Evolutionary conservation across 257 asterid species (phyloP).

Genomic region (Dorcoceras hygrometricum): DNA sequence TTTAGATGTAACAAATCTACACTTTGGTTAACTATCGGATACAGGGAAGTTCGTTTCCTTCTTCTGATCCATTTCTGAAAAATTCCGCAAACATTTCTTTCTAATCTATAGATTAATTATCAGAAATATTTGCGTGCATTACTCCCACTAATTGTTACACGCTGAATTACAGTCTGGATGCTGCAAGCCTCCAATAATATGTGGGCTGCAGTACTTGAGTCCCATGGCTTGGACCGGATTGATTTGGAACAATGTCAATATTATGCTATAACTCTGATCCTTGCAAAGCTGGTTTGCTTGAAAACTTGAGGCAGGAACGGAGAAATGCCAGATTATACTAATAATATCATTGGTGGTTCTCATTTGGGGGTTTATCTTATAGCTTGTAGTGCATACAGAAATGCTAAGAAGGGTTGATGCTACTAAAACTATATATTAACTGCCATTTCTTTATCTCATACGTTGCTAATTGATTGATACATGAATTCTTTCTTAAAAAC

Average conservation of each 20-base stretch:
- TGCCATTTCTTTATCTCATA: neutral
- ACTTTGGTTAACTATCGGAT: too few species aligned
- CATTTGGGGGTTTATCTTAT: slow-evolving; percentile 63
- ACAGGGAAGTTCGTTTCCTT: too few species aligned
- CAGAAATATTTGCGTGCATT: too few species aligned
- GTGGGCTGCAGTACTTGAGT: slow-evolving; percentile 61
- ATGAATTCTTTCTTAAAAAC: too few species aligned
- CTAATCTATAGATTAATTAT: too few species aligned
- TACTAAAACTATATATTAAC: slow-evolving; percentile 8
- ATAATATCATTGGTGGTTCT: slow-evolving; percentile 65
- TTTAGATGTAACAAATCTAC: too few species aligned
- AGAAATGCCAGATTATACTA: slow-evolving; percentile 69
- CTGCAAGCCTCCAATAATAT: slow-evolving; percentile 76
- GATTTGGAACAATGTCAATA: slow-evolving; percentile 70
- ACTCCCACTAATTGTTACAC: neutral
- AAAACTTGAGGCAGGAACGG: slow-evolving; percentile 75
- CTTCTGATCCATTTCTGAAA: too few species aligned
- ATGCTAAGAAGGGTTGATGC: slow-evolving; percentile 73
- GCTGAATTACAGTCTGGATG: slow-evolving; percentile 69
- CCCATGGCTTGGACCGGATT: slow-evolving; percentile 68
- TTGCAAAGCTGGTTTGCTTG: slow-evolving; percentile 81
- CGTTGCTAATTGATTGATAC: too few species aligned
- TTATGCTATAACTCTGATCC: slow-evolving; percentile 74
- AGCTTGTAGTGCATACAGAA: slow-evolving; percentile 79
- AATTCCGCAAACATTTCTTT: too few species aligned